Conservation (phyloP, 1,139 yeast genomes). For the Saccharomyces uvarum region DNA sequence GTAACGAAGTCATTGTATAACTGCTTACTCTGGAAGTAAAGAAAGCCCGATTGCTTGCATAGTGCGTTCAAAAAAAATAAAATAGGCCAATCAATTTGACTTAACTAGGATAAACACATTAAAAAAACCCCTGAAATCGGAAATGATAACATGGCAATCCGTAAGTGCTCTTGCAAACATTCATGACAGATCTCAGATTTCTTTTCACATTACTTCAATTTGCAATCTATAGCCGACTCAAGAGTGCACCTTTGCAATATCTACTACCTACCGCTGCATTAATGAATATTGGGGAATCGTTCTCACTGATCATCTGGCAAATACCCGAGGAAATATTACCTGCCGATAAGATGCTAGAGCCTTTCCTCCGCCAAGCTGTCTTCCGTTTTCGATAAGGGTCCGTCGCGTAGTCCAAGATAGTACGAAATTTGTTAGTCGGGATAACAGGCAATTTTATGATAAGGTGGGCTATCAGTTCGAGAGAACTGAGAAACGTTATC, state of each 20-base stretch:
- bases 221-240: not conserved
- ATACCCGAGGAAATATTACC: not conserved
- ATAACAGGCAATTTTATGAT: not conserved
- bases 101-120: not conserved
- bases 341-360: not conserved
- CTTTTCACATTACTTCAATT: not conserved
- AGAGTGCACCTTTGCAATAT: not conserved
- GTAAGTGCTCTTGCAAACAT: not conserved
- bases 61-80: not conserved
- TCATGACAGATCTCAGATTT: not conserved
- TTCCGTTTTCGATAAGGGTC: not conserved
- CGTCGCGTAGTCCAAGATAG: not conserved
- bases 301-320: not conserved
- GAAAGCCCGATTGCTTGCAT: not conserved
- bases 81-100: not conserved
- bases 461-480: not conserved
- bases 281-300: not conserved
- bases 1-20: not conserved
- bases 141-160: not conserved
- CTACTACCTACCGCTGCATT: not conserved
- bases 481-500: not conserved
- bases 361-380: not conserved
- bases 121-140: not conserved
- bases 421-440: not conserved
- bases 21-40: not conserved